Evolutionary conservation across 352 stramenopile species (phyloP), one percentile per base, ranked within the genome.

Genomic region (Phytopythium oedochilum): DNA sequence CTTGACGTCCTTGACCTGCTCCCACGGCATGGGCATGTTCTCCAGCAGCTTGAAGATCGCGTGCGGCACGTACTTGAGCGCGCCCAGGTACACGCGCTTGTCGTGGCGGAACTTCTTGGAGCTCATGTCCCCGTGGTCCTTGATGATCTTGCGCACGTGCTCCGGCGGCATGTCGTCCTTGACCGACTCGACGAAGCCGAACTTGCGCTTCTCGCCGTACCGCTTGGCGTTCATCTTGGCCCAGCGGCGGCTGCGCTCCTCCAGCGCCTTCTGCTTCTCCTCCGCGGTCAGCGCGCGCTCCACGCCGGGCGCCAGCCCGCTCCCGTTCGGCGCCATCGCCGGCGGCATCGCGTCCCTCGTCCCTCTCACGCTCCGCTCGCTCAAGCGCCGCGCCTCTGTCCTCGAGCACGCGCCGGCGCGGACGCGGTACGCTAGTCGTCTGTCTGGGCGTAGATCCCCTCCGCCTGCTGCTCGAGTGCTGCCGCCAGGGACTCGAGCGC

Each of bases 21-120:
- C 97, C 97, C 97, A 99, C 4, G 97, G 97, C 97, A 99, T 99
- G 43, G 97, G 97, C 92, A 99, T 99, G 71, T 99, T 99, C 81
- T 99, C 97, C 50, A 99, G 71, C 42, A 99, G 75, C 81, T 99
- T 99, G 69, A 98, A 99, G 36, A 99, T 88, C 18, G 97, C 96
- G 67, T 99, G 97, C 14, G 97, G 97, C 25, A 99, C 95, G 71
- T 99, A 99, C 73, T 99, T 99, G 43, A 99, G 79, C 39, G 97
- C 97, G n/a, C 97, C 97, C 0, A 99, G 68, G 68, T 99, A 99
- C 28, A 99, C 88, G 48, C 97, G 86, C 73, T 99, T 99, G 74
- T 99, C 97, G 59, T 98, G 89, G 20, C 96, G 88, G 68, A 99
- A 99, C 60, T 99, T 99, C 77, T 99, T 99, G 48, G 92, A 98